A percentile compares a stretch with the other conserved stretches of the same genome.
phyloP scores from a whole-genome alignment of 2,329 filamentous ascomycete genomes.

The Colletotrichum costaricense region DNA sequence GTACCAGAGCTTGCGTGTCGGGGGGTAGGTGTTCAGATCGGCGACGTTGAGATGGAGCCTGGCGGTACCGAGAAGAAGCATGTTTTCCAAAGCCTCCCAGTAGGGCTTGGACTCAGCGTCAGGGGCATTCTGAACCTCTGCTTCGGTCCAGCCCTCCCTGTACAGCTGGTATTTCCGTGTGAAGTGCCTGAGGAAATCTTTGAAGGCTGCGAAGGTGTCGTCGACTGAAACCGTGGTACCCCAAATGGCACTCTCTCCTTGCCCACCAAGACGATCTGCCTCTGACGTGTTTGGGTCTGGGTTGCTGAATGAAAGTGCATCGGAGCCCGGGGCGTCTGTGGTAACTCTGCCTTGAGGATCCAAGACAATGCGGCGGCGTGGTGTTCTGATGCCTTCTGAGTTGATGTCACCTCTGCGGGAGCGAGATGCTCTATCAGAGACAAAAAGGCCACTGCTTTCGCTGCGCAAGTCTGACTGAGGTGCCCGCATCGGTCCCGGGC shows the following conservation, averaged over 20 bases:
- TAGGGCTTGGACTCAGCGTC: conserved; percentile 85
- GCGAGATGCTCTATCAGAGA: conserved; percentile 68
- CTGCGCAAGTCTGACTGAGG: conserved; percentile 79
- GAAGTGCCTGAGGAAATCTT: conserved; percentile 92
- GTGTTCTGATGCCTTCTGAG: conserved; percentile 76
- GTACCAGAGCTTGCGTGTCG: conserved; percentile 94
- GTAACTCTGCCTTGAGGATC: conserved; percentile 70
- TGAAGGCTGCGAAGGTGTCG: conserved; percentile 88
- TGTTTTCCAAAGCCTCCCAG: conserved; percentile 85
- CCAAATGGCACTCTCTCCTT: conserved; percentile 89
- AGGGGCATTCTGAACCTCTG: conserved; percentile 76
- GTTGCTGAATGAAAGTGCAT: conserved; percentile 70
- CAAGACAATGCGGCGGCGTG: conserved; percentile 67
- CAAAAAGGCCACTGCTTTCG: conserved; percentile 89
- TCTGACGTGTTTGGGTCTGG: conserved; percentile 89
- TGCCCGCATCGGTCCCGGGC: conserved; percentile 73
- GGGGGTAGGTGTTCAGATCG: conserved; percentile 92
- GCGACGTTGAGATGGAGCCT: conserved; percentile 89
- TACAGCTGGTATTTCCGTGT: conserved; percentile 95
- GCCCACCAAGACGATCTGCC: conserved; percentile 86
- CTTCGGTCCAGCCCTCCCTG: conserved; percentile 83
- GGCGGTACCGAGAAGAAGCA: conserved; percentile 87
- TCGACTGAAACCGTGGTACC: conserved; percentile 96
- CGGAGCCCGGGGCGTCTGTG: conserved; percentile 62
- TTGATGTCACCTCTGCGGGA: conserved; percentile 88